Base-by-base conservation (phyloP, 2,329 filamentous ascomycete species). In the Botryotinia narcissicola region DNA sequence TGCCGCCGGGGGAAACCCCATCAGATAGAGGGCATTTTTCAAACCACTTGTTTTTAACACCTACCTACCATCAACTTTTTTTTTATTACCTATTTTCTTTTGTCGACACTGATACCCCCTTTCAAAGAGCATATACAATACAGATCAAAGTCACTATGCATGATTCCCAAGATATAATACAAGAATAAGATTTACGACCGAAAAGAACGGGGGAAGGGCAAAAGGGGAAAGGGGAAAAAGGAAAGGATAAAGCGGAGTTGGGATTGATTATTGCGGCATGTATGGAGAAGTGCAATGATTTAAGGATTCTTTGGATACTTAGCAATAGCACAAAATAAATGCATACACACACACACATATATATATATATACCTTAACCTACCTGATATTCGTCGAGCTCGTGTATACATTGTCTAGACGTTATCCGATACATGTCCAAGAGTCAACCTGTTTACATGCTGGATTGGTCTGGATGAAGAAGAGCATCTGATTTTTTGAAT, bases 31-130 rank as follows among this genome's bases (percentile, higher is more conserved):
- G n/a, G 22, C 16, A 25, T 42, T 57, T 16, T 40, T 32, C 48
- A 68, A 57, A 32, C 29, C 16, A 54, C 64, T 29, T 68, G 64
- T 68, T 68, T 35, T 57, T 37, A 68, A 68, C 46, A 29, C 32
- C 35, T 57, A 40, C 18, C 35, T 40, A 37, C 48, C 48, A 54
- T 0, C 48, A 54, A 12, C 48, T 14, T 10, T 40, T 29, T 29
- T 62, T 20, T 62, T 12, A 51, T 51, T 67, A 18, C 63, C n/a
- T 22, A 22, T 68, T 68, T 57, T 54, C 64, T n/a, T 68, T 57
- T 68, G 25, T 68, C 35, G 29, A 51, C 57, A 62, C 54, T 40
- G 69, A 71, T 71, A 61, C 67, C 66, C 62, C 64, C 29, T 70
- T 42, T 22, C 37, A 68, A 29, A 68, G 66, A 68, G 51, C 70